Evolutionary conservation across 371 early-diverging fungal species (phyloP).

Genomic region (Syncephalastrum sp.): DNA sequence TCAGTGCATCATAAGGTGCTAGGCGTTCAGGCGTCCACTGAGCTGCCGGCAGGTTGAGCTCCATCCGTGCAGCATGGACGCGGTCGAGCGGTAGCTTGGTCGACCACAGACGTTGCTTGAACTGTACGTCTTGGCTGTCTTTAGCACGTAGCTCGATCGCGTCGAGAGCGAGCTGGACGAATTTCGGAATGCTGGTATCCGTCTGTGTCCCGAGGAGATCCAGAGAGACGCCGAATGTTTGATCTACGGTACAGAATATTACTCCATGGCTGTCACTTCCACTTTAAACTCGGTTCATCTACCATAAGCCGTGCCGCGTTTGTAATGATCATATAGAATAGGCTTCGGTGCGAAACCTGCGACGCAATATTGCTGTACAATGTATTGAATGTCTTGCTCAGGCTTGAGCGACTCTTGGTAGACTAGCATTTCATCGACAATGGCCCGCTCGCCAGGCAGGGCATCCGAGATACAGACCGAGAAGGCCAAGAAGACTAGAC

Average conservation of each 20-base stretch:
- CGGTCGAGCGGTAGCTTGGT: conserved; percentile 55
- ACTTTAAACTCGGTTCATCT: background rate
- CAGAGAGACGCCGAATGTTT: conserved; percentile 76
- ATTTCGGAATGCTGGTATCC: conserved; percentile 56
- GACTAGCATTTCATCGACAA: conserved; percentile 64
- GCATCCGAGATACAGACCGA: conserved; percentile 57
- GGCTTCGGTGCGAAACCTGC: conserved; percentile 72
- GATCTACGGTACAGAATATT: conserved; percentile 37
- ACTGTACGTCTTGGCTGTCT: too few species aligned
- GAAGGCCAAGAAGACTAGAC: conserved; percentile 56
- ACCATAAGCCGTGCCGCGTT: conserved; percentile 65
- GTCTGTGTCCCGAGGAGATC: conserved; percentile 62
- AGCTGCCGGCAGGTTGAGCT: conserved; percentile 55
- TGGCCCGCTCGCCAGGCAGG: conserved; percentile 56
- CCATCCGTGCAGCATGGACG: conserved; percentile 64
- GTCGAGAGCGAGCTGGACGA: conserved; percentile 44
- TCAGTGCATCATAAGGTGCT: conserved; percentile 52
- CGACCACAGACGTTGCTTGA: conserved; percentile 54
- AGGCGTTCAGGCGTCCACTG: conserved; percentile 53
- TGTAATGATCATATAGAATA: conserved; percentile 66
- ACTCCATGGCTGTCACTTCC: background rate
- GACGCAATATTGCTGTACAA: conserved; percentile 74
- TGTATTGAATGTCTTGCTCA: conserved; percentile 72
- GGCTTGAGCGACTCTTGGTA: conserved; percentile 76
- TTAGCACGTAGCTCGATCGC: conserved; percentile 21